Base-by-base conservation (phyloP, 1,284 basidiomycete species). In the Austroboletus rostrupii region DNA sequence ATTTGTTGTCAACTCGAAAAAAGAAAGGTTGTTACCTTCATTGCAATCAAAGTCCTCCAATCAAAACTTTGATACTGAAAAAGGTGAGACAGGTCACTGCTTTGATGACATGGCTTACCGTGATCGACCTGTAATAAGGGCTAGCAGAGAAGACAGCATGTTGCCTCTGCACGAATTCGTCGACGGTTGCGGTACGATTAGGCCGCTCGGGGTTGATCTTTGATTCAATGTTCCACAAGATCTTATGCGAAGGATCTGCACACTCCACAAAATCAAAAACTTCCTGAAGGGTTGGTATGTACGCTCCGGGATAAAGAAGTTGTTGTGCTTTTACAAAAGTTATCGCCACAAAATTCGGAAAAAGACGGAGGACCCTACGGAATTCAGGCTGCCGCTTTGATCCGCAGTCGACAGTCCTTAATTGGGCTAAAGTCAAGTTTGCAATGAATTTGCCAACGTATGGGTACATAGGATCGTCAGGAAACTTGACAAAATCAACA, bases 211-310 rank as follows among this genome's bases (percentile, higher is more conserved):
- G 71, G 58, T 90, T 76, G 51, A 90, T 78, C 67, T 91, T 92
- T 38, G 84, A 86, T 69, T 91, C 89, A 53, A 92, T 86, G 63
- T 91, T 90, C 78, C 82, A 89, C 29, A 75, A 67, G 20, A 90
- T 75, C 38, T 72, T 65, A 49, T 78, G 78, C 28, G 73, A 62
- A 2, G 79, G 77, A 59, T 87, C 87, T 3, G 79, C 84, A 58
- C 88, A 91, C 42, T 75, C 73, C 9, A 80, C 85, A 60, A 91
- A 90, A 43, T 81, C 78, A 59, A 92, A 90, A 12, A 90, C 69
- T 66, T 91, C 86, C 55, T 75, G 66, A 31, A 91, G 68, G 2
- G 88, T 90, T 7, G 87, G 80, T 49, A 92, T 80, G 52, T 77
- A 82, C 26, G 81, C 81, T 14, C 81, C 79, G 1, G 86, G 81